Evolutionary conservation across 2,329 filamentous ascomycete species (phyloP), one percentile per base, ranked within the genome.

Genomic region (Capronia epimyces): DNA sequence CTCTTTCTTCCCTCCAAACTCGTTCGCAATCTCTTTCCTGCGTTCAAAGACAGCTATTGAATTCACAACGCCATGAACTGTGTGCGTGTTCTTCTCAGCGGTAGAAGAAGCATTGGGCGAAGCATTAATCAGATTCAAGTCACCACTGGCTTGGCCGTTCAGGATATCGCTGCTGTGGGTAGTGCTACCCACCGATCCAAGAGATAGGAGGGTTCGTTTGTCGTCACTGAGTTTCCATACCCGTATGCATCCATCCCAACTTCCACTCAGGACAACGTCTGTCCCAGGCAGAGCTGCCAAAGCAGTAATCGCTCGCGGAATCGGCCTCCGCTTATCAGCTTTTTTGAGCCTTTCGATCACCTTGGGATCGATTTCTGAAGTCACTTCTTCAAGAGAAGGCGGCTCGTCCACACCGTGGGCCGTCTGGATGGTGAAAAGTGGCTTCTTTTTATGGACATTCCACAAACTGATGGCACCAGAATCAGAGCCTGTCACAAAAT

Each of bases 401-500:
- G 84, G 75, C 2, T 83, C 80, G 53, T 96, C 89, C 45, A 94
- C 73, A 25, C 93, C 93, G 68, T 98, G 93, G 3, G 91, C 89
- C 24, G 87, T 75, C 1, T 84, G 79, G 39, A 93, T 72, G 2
- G 87, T 86, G 69, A 84, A 86, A 8, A 98, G 75, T 0, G 93
- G 86, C 70, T 97, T 97, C 78, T 98, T 98, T 74, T 95, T 95
- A 66, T 90, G 80, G 18, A 89, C 77, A 54, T 83, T 89, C 91
- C 91, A 97, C 10, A 97, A 78, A 1, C 83, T 84, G 45, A 98
- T 75, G 4, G 84, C 80, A 46, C 93, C 93, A 61, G 93, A 95
- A 70, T 98, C 91, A 52, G 87, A 87, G 18, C 91, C 93, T 0
- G 93, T 98, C 55, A 98, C 83, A 65, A 97, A 98, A 83, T 85